Evolutionary conservation across 2,329 filamentous ascomycete species (phyloP), one percentile per base, ranked within the genome.

Genomic region (Alternaria atra): DNA sequence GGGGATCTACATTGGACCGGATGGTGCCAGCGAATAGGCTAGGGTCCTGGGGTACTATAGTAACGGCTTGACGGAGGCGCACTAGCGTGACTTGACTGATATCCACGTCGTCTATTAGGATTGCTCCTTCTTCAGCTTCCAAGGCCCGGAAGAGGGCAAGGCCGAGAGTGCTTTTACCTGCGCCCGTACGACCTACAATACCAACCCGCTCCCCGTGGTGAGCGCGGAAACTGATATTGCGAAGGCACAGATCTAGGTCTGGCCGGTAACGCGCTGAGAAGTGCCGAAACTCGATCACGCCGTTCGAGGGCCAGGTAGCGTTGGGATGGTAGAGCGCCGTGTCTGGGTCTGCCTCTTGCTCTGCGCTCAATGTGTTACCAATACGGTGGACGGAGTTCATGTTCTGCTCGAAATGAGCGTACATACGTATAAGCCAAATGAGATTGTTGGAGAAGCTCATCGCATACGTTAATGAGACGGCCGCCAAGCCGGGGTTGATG

Each of bases 41-140:
- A 0, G 91, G 91, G 68, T 94, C 91, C 73, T 94, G 91, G 0
- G 91, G 91, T 67, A 94, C 94, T 74, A 94, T 94, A 67, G 90
- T 87, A 1, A 94, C 84, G 25, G 90, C 86, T 7, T 89, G 91
- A 2, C 91, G 88, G 6, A 94, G 81, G 70, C 93, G 90, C 46
- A 90, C 85, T 0, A 94, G 86, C 5, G 91, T 90, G 29, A 94
- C 83, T 1, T 84, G 91, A 47, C 87, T 85, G 63, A 93, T 94
- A 74, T 83, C 73, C 48, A 83, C 69, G 34, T 79, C 81, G 64
- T 84, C 82, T 55, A 84, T 81, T 43, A 74, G 74, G 64, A 84
- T 83, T 54, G 65, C 73, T 25, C 82, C 82, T 35, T 77, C 77
- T 6, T 76, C 78, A 6, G 83, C 71, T 64, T 84, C 81, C 30